These are phyloP conservation scores for Saitoella complicata DNA, from an alignment of 805 yeast species.

Conservation along the genomic window DNA sequence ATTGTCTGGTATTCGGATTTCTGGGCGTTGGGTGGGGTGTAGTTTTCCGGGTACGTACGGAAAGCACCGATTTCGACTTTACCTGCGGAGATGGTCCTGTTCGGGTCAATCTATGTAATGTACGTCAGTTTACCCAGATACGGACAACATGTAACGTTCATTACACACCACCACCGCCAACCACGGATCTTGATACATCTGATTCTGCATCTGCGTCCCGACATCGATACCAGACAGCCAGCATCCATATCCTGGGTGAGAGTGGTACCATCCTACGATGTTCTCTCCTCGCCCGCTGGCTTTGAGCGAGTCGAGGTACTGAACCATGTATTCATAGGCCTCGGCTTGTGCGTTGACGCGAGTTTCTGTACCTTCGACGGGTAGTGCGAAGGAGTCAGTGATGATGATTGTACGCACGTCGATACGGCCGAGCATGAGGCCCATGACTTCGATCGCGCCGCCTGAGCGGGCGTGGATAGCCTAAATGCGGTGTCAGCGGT, in stretches of 20 bases:
- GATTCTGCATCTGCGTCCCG: conserved; percentile 71
- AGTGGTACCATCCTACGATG: conserved; percentile 93
- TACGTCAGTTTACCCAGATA: neutral
- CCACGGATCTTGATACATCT: conserved; percentile 80
- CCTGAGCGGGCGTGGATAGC: conserved; percentile 57
- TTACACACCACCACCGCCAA: conserved; percentile 49
- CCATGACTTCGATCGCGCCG: conserved; percentile 86
- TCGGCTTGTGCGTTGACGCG: conserved; percentile 88
- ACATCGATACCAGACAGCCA: conserved; percentile 92
- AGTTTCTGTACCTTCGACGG: conserved; percentile 88
- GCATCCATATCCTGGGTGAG: conserved; percentile 95
- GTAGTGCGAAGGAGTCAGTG: conserved; percentile 69
- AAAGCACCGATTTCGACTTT: conserved; percentile 78
- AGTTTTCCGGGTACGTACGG: conserved; percentile 42
- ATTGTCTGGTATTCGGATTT: conserved; percentile 15
- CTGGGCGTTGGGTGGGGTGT: conserved; percentile 11
- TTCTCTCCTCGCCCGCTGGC: conserved; percentile 39
- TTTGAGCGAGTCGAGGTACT: conserved; percentile 45
- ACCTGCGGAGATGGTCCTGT: conserved; percentile 43
- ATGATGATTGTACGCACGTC: conserved; percentile 42
- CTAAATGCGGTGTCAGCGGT: neutral
- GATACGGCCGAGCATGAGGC: conserved; percentile 74
- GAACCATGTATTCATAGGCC: conserved; percentile 90
- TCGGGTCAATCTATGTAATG: conserved; percentile 43
- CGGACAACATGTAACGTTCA: neutral